A percentile compares a stretch with the other conserved stretches of the same genome.
Evolutionary conservation across 2,329 filamentous ascomycete genomes (phyloP).

Genomic region (Microsporum audouinii): DNA sequence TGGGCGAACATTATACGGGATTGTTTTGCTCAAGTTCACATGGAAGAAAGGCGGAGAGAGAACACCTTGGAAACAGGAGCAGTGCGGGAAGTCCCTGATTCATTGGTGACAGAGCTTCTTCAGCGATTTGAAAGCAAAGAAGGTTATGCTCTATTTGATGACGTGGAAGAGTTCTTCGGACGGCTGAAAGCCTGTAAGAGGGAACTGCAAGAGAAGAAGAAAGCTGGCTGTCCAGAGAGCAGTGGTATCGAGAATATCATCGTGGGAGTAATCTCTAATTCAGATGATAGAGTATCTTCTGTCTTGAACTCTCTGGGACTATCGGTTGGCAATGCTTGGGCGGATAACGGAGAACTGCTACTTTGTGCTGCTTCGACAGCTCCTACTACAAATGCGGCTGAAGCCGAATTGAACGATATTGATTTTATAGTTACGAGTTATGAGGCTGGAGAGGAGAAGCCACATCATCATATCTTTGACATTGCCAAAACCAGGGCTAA

Average conservation of each 20-base stretch:
- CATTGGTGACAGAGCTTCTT: conserved; percentile 26
- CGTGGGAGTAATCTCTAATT: conserved; percentile 37
- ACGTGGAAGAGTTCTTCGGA: conserved; percentile 29
- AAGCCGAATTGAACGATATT: conserved; percentile 23
- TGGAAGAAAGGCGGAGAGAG: conserved; percentile 10
- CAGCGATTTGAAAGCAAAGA: conserved; percentile 30
- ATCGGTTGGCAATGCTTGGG: conserved; percentile 25
- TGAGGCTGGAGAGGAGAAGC: conserved; percentile 37
- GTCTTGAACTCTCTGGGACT: conserved; percentile 32
- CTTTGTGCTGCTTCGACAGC: conserved; percentile 14
- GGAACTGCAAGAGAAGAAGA: conserved; percentile 9
- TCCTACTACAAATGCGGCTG: conserved; percentile 14
- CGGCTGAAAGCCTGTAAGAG: conserved; percentile 20
- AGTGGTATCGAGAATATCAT: conserved; percentile 24
- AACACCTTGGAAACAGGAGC: conserved; percentile 4
- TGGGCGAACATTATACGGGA: conserved; percentile 34
- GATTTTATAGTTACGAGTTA: conserved; percentile 38
- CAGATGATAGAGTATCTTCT: conserved; percentile 33
- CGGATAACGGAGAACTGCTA: conserved; percentile 19
- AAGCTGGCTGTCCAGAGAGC: neutral
- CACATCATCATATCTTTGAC: conserved; percentile 30
- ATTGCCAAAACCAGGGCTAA: conserved; percentile 26
- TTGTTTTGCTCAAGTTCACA: conserved; percentile 25
- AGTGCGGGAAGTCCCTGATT: conserved; percentile 21
- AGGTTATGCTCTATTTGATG: conserved; percentile 33